Percentiles rank a stretch among this genome's conserved stretches.
Conservation (phyloP, 345 rosid genomes). For the Punica granatum region DNA sequence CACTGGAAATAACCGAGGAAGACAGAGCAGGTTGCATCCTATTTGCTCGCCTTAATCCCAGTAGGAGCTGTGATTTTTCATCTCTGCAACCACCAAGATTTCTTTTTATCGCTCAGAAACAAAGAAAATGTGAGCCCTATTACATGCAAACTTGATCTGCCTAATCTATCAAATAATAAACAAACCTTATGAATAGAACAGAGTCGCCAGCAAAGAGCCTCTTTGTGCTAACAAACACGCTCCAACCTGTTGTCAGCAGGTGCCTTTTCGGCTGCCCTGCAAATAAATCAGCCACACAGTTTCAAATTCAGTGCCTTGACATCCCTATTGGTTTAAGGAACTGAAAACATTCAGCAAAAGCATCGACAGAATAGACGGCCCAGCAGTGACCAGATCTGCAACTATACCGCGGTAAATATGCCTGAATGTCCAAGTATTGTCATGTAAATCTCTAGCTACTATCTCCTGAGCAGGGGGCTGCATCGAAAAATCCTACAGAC, state of each 20-base stretch:
- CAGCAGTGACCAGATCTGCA: neutral
- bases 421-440: conserved; percentile 46
- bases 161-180: neutral
- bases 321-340: too few relatives aligned
- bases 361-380: too few relatives aligned
- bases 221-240: conserved; percentile 87
- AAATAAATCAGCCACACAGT: conserved; percentile 3
- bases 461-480: conserved; percentile 68
- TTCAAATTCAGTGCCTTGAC: neutral
- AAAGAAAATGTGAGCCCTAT: neutral
- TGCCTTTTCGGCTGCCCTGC: conserved; percentile 93
- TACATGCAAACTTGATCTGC: neutral
- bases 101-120: neutral
- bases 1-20: conserved; percentile 93
- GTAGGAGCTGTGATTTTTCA: conserved; percentile 78
- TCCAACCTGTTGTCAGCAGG: conserved; percentile 92
- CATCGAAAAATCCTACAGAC: conserved; percentile 40
- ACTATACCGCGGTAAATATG: conserved; percentile 52
- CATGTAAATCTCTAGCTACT: conserved; percentile 47
- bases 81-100: conserved; percentile 42
- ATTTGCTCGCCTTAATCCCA: conserved; percentile 86
- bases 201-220: conserved; percentile 94
- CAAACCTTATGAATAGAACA: conserved; percentile 82
- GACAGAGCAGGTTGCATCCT: conserved; percentile 89
- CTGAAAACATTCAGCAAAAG: neutral